These are phyloP conservation scores for Recurvomyces mirabilis DNA, from an alignment of 495 filamentous ascomycete genomes.

Conservation along the genomic window DNA sequence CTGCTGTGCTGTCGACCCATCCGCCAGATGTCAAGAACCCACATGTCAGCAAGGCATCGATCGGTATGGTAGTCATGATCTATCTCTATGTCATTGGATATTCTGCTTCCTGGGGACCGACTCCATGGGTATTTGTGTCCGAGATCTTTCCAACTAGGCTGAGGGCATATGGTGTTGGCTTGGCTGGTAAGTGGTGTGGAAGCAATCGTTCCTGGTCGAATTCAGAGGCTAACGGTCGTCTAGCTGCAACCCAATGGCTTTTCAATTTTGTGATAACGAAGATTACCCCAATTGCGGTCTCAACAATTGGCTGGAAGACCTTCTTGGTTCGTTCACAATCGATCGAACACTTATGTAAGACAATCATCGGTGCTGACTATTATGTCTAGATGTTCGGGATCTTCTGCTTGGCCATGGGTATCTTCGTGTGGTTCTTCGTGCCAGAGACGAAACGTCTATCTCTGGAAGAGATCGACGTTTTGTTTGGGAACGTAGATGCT, in stretches of 20 bases:
- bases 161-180: conserved; percentile 56
- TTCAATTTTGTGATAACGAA: conserved; percentile 58
- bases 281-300: conserved; percentile 12
- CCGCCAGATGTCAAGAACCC: background rate
- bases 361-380: too few relatives aligned
- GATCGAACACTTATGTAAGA: too few relatives aligned
- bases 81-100: conserved; percentile 19
- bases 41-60: conserved; percentile 7
- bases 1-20: conserved; percentile 8
- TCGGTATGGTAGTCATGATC: conserved; percentile 21
- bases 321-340: too few relatives aligned
- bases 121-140: conserved; percentile 51
- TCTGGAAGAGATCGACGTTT: too few relatives aligned
- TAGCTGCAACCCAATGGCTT: conserved; percentile 56
- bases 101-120: conserved; percentile 14
- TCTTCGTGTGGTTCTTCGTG: conserved; percentile 40
- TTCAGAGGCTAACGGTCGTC: too few relatives aligned
- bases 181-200: too few relatives aligned
- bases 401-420: conserved; percentile 1
- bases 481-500: too few relatives aligned
- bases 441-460: too few relatives aligned
- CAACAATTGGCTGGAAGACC: background rate
- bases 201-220: too few relatives aligned
- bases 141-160: conserved; percentile 66
- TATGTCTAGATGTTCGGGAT: conserved; percentile 5